Evolutionary conservation across 352 stramenopile genomes (phyloP).

Genomic region (Phytopythium cucurbitacearum): DNA sequence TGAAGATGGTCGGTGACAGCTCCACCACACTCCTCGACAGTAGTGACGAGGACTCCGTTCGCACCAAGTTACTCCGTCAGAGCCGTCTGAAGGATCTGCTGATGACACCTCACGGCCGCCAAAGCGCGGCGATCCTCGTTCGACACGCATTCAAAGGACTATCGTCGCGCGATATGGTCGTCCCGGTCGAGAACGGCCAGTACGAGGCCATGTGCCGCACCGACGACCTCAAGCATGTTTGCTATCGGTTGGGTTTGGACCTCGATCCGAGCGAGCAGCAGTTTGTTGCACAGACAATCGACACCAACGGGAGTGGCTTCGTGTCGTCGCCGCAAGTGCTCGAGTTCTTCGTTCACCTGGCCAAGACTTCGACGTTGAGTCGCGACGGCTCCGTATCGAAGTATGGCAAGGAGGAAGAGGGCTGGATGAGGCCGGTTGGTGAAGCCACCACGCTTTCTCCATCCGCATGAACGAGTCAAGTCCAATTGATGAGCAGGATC

Average conservation of each 20-base stretch:
- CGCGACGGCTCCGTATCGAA: too few species aligned
- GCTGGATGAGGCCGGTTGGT: too few species aligned
- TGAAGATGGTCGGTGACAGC: conserved; percentile 3
- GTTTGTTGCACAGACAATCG: conserved; percentile 43
- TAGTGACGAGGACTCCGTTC: conserved; percentile 13
- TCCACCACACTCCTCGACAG: background rate
- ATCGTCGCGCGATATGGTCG: conserved; percentile 53
- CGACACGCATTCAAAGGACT: conserved; percentile 75
- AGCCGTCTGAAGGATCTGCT: conserved; percentile 54
- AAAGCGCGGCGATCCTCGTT: conserved; percentile 63
- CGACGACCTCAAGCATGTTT: conserved; percentile 68
- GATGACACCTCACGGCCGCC: conserved; percentile 38
- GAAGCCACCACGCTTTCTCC: too few species aligned
- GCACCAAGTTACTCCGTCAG: conserved; percentile 54
- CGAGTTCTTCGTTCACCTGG: conserved; percentile 51
- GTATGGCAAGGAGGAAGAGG: too few species aligned
- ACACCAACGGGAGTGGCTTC: conserved; percentile 50
- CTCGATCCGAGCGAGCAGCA: conserved; percentile 59
- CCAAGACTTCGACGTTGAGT: conserved; percentile 2
- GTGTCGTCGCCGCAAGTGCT: conserved; percentile 57
- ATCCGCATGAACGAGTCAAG: too few species aligned
- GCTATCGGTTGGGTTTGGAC: conserved; percentile 62
- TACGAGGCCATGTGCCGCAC: conserved; percentile 63
- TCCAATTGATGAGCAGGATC: too few species aligned
- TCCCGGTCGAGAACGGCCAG: conserved; percentile 60